phyloP scores from a whole-genome alignment of 2,329 filamentous ascomycete genomes.

The Trichoderma aggressivum region DNA sequence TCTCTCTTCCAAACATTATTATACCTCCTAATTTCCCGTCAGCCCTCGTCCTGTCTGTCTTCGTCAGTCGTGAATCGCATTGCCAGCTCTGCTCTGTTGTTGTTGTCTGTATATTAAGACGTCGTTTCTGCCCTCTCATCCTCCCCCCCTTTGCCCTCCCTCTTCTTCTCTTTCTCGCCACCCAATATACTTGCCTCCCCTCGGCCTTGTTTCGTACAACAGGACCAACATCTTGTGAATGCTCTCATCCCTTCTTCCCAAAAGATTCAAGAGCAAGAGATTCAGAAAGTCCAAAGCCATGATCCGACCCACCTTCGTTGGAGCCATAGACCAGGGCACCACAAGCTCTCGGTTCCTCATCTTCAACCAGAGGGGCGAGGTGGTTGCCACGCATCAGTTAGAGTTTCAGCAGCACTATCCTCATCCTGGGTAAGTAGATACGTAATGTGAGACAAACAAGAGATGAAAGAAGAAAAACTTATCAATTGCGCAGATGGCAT shows the following conservation, averaged over 20 bases:
- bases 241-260: constrained; percentile 24
- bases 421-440: constrained; percentile 62
- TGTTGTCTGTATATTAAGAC: not conserved
- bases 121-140: not conserved
- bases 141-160: not conserved
- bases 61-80: not conserved
- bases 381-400: constrained; percentile 69
- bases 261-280: not conserved
- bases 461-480: not conserved
- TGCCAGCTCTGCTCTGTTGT: constrained; percentile 2
- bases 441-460: not conserved
- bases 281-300: not conserved
- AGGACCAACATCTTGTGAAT: constrained; percentile 6
- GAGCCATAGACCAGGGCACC: constrained; percentile 77
- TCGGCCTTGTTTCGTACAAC: not conserved
- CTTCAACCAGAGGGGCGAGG: constrained; percentile 67
- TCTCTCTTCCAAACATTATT: not conserved
- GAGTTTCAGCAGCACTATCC: constrained; percentile 75
- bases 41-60: not conserved
- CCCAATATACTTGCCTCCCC: not conserved
- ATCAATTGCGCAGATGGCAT: constrained; percentile 61
- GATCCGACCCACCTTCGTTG: constrained; percentile 54
- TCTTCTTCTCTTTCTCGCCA: not conserved
- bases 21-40: not conserved
- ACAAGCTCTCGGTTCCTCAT: constrained; percentile 76